These are phyloP conservation scores for Firmiana major DNA, from an alignment of 345 rosid species.

Conservation along the genomic window DNA sequence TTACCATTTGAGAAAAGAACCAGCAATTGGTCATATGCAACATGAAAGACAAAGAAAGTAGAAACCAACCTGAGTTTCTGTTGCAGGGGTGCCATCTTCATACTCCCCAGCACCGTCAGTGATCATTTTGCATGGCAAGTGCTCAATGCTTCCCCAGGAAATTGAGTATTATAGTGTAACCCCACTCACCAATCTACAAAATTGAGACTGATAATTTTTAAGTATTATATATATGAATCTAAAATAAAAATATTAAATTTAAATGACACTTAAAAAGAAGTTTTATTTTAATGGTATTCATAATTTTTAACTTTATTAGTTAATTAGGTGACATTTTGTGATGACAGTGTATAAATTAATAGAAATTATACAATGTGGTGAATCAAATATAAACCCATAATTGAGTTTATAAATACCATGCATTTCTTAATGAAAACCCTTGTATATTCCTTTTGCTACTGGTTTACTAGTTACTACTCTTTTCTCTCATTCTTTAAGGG, in stretches of 20 bases:
- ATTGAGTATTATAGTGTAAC: slow-evolving; percentile 91
- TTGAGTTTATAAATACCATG: too few species aligned
- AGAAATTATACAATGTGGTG: too few species aligned
- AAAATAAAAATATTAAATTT: not conserved
- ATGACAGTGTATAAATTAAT: too few species aligned
- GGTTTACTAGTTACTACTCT: not conserved
- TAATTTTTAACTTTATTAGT: too few species aligned
- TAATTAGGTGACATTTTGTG: too few species aligned
- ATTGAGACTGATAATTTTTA: not conserved
- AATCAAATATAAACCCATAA: too few species aligned
- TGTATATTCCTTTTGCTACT: not conserved
- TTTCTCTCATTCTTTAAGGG: not conserved
- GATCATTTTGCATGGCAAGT: slow-evolving; percentile 99
- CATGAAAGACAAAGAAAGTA: not conserved
- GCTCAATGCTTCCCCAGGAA: slow-evolving; percentile 99
- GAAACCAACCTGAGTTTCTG: slow-evolving; percentile 86
- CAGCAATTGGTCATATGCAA: slow-evolving; percentile 15
- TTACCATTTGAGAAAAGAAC: slow-evolving; percentile 24
- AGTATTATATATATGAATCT: not conserved
- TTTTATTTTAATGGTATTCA: too few species aligned
- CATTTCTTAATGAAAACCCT: not conserved
- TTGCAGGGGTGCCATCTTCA: slow-evolving; percentile 95
- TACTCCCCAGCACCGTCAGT: slow-evolving; percentile 95
- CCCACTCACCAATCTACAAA: slow-evolving; percentile 67
- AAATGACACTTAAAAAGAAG: too few species aligned